Percentiles rank a stretch among this genome's conserved stretches.
Evolutionary conservation across 2,329 filamentous ascomycete genomes (phyloP).

Genomic region (Colletotrichum liaoningense): DNA sequence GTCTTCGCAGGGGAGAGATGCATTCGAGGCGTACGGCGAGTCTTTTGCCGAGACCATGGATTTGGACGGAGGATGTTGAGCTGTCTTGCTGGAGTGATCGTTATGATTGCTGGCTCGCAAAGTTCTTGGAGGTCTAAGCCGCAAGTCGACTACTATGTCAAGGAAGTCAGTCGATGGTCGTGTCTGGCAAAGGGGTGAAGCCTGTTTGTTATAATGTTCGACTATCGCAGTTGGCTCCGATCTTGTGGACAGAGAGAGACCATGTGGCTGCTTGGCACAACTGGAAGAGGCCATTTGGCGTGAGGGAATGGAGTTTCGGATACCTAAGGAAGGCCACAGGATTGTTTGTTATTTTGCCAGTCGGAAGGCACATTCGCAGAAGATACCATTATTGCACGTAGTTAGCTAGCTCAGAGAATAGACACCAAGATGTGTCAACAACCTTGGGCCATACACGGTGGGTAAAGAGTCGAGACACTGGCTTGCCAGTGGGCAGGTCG

Average conservation of each 20-base stretch:
- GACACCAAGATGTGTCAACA: not conserved
- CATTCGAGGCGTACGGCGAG: conserved; percentile 10
- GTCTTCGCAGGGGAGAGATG: conserved; percentile 1
- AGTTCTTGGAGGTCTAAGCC: not conserved
- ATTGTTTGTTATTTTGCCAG: not conserved
- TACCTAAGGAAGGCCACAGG: not conserved
- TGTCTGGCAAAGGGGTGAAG: not conserved
- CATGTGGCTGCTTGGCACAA: not conserved
- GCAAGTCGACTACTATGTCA: not conserved
- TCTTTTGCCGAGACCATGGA: conserved; percentile 29
- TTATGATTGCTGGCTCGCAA: not conserved
- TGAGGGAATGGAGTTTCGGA: conserved; percentile 9
- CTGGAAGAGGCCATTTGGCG: not conserved
- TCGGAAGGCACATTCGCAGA: not conserved
- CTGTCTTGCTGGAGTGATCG: not conserved
- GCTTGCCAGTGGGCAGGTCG: not conserved
- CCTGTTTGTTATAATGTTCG: not conserved
- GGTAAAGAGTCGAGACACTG: not conserved
- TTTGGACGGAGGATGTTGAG: conserved; percentile 10
- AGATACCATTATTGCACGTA: conserved; percentile 25
- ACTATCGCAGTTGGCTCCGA: not conserved
- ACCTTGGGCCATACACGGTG: too few species aligned
- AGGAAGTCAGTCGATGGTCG: not conserved
- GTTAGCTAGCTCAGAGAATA: conserved; percentile 8
- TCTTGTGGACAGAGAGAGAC: not conserved